Base-by-base conservation (phyloP, 805 yeast species). In the Nakazawaea ishiwadae region DNA sequence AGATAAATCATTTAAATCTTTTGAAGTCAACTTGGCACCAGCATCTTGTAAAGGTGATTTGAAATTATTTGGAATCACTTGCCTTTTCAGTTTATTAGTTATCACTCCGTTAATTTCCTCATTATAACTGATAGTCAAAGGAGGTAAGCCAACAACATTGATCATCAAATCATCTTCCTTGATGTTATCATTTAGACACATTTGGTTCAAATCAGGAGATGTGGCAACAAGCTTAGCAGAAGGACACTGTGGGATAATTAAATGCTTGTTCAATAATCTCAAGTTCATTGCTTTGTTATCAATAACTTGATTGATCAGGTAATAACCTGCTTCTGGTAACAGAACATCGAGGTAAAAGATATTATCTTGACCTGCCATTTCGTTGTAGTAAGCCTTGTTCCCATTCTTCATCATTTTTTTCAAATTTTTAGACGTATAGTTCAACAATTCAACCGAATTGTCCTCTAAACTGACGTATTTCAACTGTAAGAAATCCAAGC, bases 221-320 rank as follows among this genome's bases (percentile, higher is more conserved):
- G 40, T 46, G 4, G 59, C 61, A 4, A 56, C 50, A 40, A 88
- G 73, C 16, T 68, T 59, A 0, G 87, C 96, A 3, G 64, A 65
- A 1, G 99, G 99, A 58, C 99, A 91, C 32, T 69, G 58, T 3
- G 95, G 80, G 7, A 93, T 68, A 15, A 83, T 54, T 27, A 88
- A 68, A 38, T 79, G 81, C 1, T 84, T 75, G 46, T 73, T 76
- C 47, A 69, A 73, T 2, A 79, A 67, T 51, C 85, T 73, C 26
- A 84, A 64, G 33, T 76, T 75, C 42, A 79, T 79, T 1, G 70
- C 59, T 23, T 64, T 60, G 21, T 55, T 51, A 56, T 93, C 99
- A 2, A 71, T 55, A 5, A 90, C 93, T 40, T 75, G 71, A 19
- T 63, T 66, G 3, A 93, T 70, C 44, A 75, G 77, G 60, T 93